These are phyloP conservation scores for Sonneratia caseolaris DNA, from an alignment of 345 rosid genomes.

Conservation along the genomic window DNA sequence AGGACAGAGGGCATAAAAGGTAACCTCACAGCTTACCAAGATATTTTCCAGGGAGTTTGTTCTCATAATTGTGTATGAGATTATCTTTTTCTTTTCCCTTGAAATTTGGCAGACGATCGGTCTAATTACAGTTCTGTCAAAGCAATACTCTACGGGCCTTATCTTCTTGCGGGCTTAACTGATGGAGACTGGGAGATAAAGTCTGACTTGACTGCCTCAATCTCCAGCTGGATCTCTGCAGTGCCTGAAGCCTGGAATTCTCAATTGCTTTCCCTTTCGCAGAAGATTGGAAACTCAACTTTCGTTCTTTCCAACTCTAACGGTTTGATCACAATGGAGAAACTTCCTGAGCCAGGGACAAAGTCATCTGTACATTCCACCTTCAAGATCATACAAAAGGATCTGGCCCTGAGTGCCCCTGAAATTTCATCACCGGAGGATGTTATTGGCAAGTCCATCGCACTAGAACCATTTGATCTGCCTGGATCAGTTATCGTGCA, in stretches of 20 bases:
- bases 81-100: not conserved
- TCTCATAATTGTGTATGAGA: not conserved
- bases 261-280: conserved; percentile 54
- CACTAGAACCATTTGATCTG: conserved; percentile 66
- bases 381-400: conserved; percentile 44
- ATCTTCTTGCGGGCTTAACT: conserved; percentile 64
- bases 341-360: conserved; percentile 43
- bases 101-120: conserved; percentile 40
- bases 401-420: conserved; percentile 6
- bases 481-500: conserved; percentile 61
- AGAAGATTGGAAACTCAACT: conserved; percentile 29
- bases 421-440: conserved; percentile 14
- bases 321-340: conserved; percentile 54
- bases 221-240: conserved; percentile 49
- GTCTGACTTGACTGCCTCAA: conserved; percentile 16
- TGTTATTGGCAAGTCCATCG: conserved; percentile 40
- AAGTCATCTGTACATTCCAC: conserved; percentile 51
- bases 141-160: conserved; percentile 87
- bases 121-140: conserved; percentile 54
- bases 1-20: conserved; percentile 73
- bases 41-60: not conserved
- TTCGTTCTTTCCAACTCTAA: conserved; percentile 53
- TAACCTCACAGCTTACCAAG: conserved; percentile 5
- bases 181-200: conserved; percentile 61
- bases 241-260: conserved; percentile 41